Base-by-base conservation (phyloP, 148 eudicot species). In the Vaccinium corymbosum region DNA sequence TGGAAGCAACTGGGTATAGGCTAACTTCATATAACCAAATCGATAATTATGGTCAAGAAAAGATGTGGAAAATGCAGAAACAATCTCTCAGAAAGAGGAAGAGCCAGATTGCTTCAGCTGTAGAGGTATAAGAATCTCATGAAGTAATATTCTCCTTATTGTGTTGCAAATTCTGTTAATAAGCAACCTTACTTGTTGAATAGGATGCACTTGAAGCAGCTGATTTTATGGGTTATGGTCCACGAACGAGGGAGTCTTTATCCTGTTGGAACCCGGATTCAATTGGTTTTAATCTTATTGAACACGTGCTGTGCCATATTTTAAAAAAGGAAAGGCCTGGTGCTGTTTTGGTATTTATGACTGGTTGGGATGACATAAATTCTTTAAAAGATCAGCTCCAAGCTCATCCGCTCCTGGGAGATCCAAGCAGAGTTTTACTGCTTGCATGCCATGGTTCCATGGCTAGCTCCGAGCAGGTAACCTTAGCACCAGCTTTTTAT, bases 261-360 rank as follows among this genome's bases (percentile, higher is more conserved):
- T 92, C 97, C 81, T 93, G 93, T 89, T 97, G 99, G 99, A 97
- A 97, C 88, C 99, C 99, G 17, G 98, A 97, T 91, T 93, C 99
- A 51, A 90, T 97, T 88, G 98, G 98, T 76, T 97, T 97, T 84
- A 97, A 97, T 87, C 98, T 97, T 84, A 95, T 95, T 85, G 98
- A 97, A 87, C 93, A 90, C 77, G 92, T 94, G 76, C 93, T 97
- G 81, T 89, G 91, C 90, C 98, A 94, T 85, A 97, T 95, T 74
- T 88, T 95, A 83, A 90, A 88, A 86, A 89, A 89, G 66, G 99
- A 93, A 87, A 95, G 98, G 85, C 92, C 95, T 85, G 99, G 98
- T 84, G 98, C 99, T 81, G 89, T 97, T 82, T 89, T 97, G 84
- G 98, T 95, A 35, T 97, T 97, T 87, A 95, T 97, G 99, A 97